Evolutionary conservation across 1,284 basidiomycete species (phyloP), one percentile per base, ranked within the genome.

Genomic region (Pterula multifida): DNA sequence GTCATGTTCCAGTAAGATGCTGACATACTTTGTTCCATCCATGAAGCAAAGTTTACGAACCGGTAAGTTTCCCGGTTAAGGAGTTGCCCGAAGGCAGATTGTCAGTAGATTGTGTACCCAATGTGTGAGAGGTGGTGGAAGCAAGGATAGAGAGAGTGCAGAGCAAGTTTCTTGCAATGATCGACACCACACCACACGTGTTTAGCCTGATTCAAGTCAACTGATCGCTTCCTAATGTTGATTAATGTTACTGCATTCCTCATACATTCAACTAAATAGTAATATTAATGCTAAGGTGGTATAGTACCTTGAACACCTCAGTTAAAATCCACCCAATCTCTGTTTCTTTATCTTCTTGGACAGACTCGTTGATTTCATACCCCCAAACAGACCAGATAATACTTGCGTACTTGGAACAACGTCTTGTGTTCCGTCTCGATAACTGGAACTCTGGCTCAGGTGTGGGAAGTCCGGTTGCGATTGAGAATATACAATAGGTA

Each of bases 351-450:
- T 62, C 47, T 62, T 55, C 59, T 78, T 79, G 68, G 79, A 84
- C 65, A 76, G 84, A 13, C 52, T 57, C 36, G 57, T 54, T 15
- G 54, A 55, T 22, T 69, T 71, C 47, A 85, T 71, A 26, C 80
- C 84, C 39, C 85, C 87, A 65, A 78, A 78, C 0, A 72, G 76
- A 1, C 87, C 87, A 2, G 86, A 78, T 4, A 87, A 61, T 2
- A 81, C 64, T 60, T 90, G 88, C 0, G 85, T 89, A 55, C 74
- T 85, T 26, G 70, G 60, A 63, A 77, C 64, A 11, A 64, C 54
- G 15, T 72, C 68, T 55, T 80, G 75, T 2, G 75, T 73, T 6
- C 21, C 17, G 6, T 15, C 28, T 32, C 15, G 28, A 28, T 61
- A 62, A 19, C 52, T 54, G 12, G 57, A 53, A 3, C 51, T 25